Base-by-base conservation (phyloP, 1,139 yeast species). In the Debaryomyces psychrophilus region DNA sequence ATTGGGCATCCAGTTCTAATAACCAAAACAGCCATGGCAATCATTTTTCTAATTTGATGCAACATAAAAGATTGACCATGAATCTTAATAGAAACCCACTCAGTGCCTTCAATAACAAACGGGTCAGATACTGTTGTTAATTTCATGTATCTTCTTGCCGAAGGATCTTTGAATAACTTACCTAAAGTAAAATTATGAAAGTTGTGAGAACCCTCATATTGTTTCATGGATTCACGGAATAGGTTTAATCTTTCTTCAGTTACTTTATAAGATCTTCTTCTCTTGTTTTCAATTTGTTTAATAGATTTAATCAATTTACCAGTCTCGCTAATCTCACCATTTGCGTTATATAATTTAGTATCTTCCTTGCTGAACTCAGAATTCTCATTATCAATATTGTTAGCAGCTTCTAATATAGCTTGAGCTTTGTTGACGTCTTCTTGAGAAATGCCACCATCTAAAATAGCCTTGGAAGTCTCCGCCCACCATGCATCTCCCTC, bases 61-160 rank as follows among this genome's bases (percentile, higher is more conserved):
- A 93, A 76, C 99, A 95, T 95, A 66, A 93, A 93, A 7, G 97
- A 90, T 68, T 93, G 99, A 3, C 99, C 99, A 63, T 93, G 99
- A 51, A 93, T 89, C 68, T 93, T 93, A 59, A 95, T 85, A 1
- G 97, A 88, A 4, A 90, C 80, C 99, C 99, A 93, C 63, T 93
- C 98, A 5, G 97, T 90, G 44, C 89, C 90, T 59, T 92, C 88
- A 57, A 95, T 92, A 43, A 89, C 85, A 65, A 90, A 89, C 2
- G 99, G 99, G 2, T 89, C 95, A n/a, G 90, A 81, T 0, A 90
- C 96, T 0, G 79, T 76, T 45, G 95, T 77, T 12, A 79, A 70
- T 60, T 87, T 88, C 90, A 93, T 92, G 64, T 72, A 87, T 59
- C 99, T 76, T 49, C 79, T 76, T 1, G 97, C 85, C 53, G 95